Evolutionary conservation across 352 stramenopile species (phyloP), one percentile per base, ranked within the genome.

Genomic region (Discostella stelligera): DNA sequence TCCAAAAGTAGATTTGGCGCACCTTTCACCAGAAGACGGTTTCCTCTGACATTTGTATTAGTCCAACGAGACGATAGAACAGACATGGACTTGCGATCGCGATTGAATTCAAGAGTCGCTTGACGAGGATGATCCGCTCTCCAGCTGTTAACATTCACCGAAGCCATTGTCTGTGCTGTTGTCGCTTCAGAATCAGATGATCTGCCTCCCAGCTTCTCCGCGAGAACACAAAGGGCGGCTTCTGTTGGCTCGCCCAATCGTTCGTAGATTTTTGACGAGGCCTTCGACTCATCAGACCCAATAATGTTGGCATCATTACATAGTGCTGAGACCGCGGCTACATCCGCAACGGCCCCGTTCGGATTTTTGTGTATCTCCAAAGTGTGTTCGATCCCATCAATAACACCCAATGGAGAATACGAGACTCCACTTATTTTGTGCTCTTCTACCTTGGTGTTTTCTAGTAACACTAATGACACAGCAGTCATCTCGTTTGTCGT

Each of bases 81-180:
- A 61, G 94, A 98, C 96, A 99, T 99, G 37, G 93, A 98, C 90
- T 99, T 99, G 56, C 97, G 94, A 82, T 98, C 94, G 11, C 97
- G 62, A 92, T 97, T 88, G 76, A 99, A 98, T 82, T 98, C 96
- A 7, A 98, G 84, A 49, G 96, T 98, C 39, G 96, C 97, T 21
- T 95, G 82, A 77, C 96, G 96, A 67, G 95, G 94, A 91, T 96
- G 93, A 75, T 94, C 76, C 44, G 88, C 69, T 63, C 84, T 78
- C 87, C 93, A 96, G 71, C 83, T 88, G 30, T 97, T 87, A 2
- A 91, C 85, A 79, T 92, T 87, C 52, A 80, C 76, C 39, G 74
- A 76, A 30, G 83, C 86, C n/a, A 85, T 37, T 23, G 49, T 65
- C 39, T 71, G 54, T 32, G 65, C 55, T 13, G 52, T 60, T 0